Conservation (phyloP, 2,329 filamentous ascomycete species). For the Cladorrhinum sp. region DNA sequence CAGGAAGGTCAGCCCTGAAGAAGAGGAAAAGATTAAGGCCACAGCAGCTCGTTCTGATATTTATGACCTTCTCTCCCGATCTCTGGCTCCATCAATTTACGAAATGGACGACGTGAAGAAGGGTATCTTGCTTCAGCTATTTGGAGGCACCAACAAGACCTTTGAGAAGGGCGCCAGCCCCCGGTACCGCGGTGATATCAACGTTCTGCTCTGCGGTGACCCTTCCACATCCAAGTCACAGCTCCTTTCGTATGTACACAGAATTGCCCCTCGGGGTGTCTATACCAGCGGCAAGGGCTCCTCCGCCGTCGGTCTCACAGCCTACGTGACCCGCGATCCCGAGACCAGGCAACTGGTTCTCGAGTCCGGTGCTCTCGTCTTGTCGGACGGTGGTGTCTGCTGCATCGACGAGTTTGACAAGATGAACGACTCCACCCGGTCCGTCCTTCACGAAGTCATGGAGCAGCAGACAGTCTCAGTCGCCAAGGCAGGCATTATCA, state of each 20-base stretch:
- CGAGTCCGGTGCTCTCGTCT: conserved; percentile 73
- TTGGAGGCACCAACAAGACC: conserved; percentile 96
- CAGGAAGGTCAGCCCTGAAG: conserved; percentile 78
- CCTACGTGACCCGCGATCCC: conserved; percentile 76
- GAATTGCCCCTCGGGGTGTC: conserved; percentile 86
- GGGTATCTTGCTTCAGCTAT: conserved; percentile 92
- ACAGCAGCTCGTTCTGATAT: conserved; percentile 80
- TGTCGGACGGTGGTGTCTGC: conserved; percentile 79
- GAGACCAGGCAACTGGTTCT: conserved; percentile 77
- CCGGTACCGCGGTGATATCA: conserved; percentile 95
- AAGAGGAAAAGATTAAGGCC: conserved; percentile 82
- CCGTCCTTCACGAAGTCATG: conserved; percentile 84
- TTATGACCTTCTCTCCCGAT: conserved; percentile 88
- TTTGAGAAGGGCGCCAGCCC: conserved; percentile 96
- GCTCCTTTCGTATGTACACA: conserved; percentile 89
- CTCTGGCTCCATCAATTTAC: conserved; percentile 90
- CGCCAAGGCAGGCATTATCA: conserved; percentile 91
- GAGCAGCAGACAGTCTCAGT: conserved; percentile 84
- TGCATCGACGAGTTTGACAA: conserved; percentile 86
- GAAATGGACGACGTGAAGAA: conserved; percentile 99
- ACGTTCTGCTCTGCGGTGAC: conserved; percentile 93
- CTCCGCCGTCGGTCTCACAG: conserved; percentile 77
- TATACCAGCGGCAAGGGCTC: conserved; percentile 81
- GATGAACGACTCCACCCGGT: conserved; percentile 76
- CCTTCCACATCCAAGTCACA: conserved; percentile 97